Evolutionary conservation across 148 eudicot species (phyloP).

Genomic region (Chenopodium quinoa): DNA sequence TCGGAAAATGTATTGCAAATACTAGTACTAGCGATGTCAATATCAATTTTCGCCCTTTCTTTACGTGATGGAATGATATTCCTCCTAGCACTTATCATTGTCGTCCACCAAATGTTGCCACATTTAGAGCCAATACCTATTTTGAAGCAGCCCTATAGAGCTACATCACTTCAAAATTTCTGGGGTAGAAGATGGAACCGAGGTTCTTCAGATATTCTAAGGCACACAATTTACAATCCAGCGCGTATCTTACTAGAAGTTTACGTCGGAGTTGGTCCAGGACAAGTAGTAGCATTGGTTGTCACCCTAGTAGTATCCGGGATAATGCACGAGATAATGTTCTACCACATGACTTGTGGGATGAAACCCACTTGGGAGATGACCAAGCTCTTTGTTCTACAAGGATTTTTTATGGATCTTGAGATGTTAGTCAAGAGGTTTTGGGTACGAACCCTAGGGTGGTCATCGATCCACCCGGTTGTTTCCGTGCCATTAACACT

Average conservation of each 20-base stretch:
- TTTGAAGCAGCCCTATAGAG: neutral
- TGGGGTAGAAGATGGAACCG: neutral
- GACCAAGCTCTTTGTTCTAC: too few relatives aligned
- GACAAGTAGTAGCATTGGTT: neutral
- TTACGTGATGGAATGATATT: neutral
- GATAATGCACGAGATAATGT: neutral
- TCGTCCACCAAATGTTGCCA: neutral
- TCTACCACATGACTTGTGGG: too few relatives aligned
- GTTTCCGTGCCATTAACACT: too few relatives aligned
- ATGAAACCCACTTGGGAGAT: too few relatives aligned
- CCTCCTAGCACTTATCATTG: neutral
- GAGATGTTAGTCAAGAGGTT: too few relatives aligned
- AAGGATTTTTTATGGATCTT: too few relatives aligned
- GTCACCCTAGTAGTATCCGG: neutral
- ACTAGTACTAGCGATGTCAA: neutral
- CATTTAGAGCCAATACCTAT: neutral
- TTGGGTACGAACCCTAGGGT: too few relatives aligned
- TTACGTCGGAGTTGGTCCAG: neutral
- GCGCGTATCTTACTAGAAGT: neutral
- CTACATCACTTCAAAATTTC: neutral
- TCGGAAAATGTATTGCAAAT: too few relatives aligned
- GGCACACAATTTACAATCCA: neutral
- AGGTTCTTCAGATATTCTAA: neutral
- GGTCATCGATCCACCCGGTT: too few relatives aligned
- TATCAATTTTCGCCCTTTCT: neutral